A percentile compares a stretch with the other conserved stretches of the same genome.
Conservation (phyloP, 2,329 filamentous ascomycete species). For the Dactylellina leptospora region DNA sequence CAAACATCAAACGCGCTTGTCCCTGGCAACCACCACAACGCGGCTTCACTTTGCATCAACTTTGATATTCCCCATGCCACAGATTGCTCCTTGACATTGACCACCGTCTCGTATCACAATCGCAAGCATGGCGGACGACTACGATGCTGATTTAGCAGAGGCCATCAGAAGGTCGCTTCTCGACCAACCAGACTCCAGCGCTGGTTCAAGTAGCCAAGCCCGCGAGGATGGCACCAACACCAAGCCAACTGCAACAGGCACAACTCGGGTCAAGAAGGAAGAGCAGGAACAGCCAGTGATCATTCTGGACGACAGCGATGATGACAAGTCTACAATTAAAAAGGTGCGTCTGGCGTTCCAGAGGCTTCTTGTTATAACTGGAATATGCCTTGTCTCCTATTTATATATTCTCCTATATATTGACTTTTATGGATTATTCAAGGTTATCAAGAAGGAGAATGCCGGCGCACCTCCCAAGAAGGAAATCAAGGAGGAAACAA, state of each 20-base stretch:
- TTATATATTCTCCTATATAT: neutral
- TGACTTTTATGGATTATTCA: constrained; percentile 6
- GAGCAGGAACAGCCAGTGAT: constrained; percentile 26
- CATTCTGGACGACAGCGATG: constrained; percentile 35
- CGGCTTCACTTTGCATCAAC: no score
- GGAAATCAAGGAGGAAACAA: constrained; percentile 5
- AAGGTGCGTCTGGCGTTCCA: constrained; percentile 13
- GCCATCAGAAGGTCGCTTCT: constrained; percentile 38
- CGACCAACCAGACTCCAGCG: constrained; percentile 18
- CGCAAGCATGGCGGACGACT: constrained; percentile 30
- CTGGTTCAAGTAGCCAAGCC: neutral
- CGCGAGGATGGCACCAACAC: neutral
- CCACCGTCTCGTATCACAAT: neutral
- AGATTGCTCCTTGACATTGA: neutral
- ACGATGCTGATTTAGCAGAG: constrained; percentile 47
- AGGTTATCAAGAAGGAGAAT: constrained; percentile 12
- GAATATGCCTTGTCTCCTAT: neutral
- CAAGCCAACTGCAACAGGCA: constrained; percentile 23
- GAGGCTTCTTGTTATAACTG: neutral
- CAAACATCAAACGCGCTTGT: constrained; percentile 32
- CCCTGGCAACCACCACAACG: constrained; percentile 35
- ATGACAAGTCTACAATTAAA: constrained; percentile 30
- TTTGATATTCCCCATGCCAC: neutral
- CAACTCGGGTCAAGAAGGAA: constrained; percentile 34
- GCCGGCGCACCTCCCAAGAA: constrained; percentile 6